Base-by-base conservation (phyloP, 495 filamentous ascomycete genomes). In the Acidiella bohemica region DNA sequence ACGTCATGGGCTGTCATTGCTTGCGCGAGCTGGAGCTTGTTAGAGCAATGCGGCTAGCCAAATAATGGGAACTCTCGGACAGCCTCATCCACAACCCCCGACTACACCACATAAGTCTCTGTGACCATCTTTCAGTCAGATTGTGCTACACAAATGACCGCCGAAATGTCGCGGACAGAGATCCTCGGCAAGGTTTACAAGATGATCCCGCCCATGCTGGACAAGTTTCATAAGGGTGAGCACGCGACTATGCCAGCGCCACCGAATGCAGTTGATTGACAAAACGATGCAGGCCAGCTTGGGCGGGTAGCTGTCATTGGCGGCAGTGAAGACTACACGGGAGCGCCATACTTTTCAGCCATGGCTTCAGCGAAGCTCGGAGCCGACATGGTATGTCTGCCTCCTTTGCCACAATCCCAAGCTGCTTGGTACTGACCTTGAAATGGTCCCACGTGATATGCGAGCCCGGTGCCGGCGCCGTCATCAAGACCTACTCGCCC, bases 401-500 rank as follows among this genome's bases (percentile, higher is more conserved):
- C 31, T 20, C 33, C 26, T 23, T 38, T 37, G 10, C 8, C 34
- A 39, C 36, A 27, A 25, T 35, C 22, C 17, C 3, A 3, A 10
- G 24, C n/a, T 25, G 12, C 3, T 5, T 5, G 3, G 34, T 12
- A 12, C 23, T 37, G 20, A 18, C 14, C 19, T 12, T 30, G 36
- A 28, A 8, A 9, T 13, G 2, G 85, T 90, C 82, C 56, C 92
- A 97, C 65, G 80, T 97, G 41, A 87, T 97, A 58, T 97, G 90
- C 65, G 90, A 93, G 48, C 82, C 80, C 19, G 77, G 74, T 45
- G 92, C 92, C 32, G 81, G 51, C 42, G 44, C 65, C 59, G 88
- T 95, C 31, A 92, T 97, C 55, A 97, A 97, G 68, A 76, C 82
- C 12, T 97, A 96, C 67, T 96, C 92, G 25, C 90, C 90, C 8